These are phyloP conservation scores for Suillus sp. DNA, from an alignment of 768 basidiomycete species.

Conservation along the genomic window DNA sequence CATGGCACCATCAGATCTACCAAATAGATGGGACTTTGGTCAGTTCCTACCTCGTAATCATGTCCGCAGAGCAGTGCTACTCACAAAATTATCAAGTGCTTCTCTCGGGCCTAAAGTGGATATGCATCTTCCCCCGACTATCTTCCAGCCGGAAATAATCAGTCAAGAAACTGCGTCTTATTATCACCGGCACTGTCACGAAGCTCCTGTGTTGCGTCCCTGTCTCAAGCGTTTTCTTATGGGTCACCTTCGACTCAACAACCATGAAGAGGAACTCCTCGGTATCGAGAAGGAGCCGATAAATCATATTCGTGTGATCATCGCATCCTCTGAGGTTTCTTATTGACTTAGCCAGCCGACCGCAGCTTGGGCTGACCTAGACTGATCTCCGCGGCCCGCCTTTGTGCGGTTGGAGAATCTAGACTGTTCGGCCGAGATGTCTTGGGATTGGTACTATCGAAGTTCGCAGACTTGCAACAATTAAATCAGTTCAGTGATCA, in stretches of 20 bases:
- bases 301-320: not conserved
- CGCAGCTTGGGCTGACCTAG: not conserved
- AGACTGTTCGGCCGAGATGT: slow-evolving; percentile 5
- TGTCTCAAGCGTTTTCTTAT: not conserved
- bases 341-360: not conserved
- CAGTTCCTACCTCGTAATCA: not conserved
- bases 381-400: not conserved
- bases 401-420: not conserved
- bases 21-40: not conserved
- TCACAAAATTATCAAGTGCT: not conserved
- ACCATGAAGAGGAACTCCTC: slow-evolving; percentile 2
- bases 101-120: slow-evolving; percentile 2
- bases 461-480: not conserved
- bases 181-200: slow-evolving; percentile 5
- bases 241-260: slow-evolving; percentile 5
- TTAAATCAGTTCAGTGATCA: not conserved
- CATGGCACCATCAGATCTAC: slow-evolving; percentile 7
- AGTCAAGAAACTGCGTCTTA: slow-evolving; percentile 3
- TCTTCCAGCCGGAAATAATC: not conserved
- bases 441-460: not conserved
- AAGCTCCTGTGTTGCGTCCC: slow-evolving; percentile 1
- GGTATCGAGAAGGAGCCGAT: not conserved
- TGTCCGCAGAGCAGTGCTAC: not conserved
- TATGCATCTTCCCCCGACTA: not conserved
- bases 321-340: not conserved